These are phyloP conservation scores for Lasiosphaeria ovina DNA, from an alignment of 495 filamentous ascomycete genomes.

Conservation along the genomic window DNA sequence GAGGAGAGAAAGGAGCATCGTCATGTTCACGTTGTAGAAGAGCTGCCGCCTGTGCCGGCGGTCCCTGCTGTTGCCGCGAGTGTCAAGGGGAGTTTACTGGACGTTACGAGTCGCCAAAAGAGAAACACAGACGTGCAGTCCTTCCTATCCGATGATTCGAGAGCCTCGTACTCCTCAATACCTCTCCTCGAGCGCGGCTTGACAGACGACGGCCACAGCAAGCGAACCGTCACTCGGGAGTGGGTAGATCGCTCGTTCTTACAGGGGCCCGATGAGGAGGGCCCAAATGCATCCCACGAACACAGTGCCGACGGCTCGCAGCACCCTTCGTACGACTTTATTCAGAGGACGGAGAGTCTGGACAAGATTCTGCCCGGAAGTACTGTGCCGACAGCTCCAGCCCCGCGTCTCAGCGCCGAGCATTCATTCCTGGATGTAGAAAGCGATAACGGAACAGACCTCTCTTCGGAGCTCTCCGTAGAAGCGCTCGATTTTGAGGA, in stretches of 20 bases:
- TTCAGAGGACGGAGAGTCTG: slow-evolving; percentile 46
- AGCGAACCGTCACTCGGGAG: slow-evolving; percentile 33
- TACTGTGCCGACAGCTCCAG: slow-evolving; percentile 17
- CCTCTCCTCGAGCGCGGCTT: slow-evolving; percentile 73
- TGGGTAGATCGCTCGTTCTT: slow-evolving; percentile 49
- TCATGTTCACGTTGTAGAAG: slow-evolving; percentile 44
- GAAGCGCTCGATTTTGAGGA: slow-evolving; percentile 57
- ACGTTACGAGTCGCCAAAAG: slow-evolving; percentile 16
- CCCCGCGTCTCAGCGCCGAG: slow-evolving; percentile 34
- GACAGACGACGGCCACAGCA: slow-evolving; percentile 53
- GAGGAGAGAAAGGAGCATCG: slow-evolving; percentile 49
- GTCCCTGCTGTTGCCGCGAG: slow-evolving; percentile 22
- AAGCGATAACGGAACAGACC: slow-evolving; percentile 68
- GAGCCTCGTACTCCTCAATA: slow-evolving; percentile 69
- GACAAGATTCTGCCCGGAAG: slow-evolving; percentile 32
- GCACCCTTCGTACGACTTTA: slow-evolving; percentile 48
- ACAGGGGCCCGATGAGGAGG: slow-evolving; percentile 35
- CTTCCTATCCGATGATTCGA: slow-evolving; percentile 49
- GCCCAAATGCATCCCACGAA: slow-evolving; percentile 24
- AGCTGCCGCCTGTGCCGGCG: slow-evolving; percentile 13
- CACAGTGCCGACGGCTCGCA: slow-evolving; percentile 34
- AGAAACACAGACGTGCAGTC: slow-evolving; percentile 38
- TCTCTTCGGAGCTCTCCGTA: slow-evolving; percentile 78
- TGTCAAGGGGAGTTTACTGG: slow-evolving; percentile 24
- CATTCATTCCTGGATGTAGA: slow-evolving; percentile 65